Conservation (phyloP, 192 early-diverging fungal species). For the Gamsiella multidivaricata region DNA sequence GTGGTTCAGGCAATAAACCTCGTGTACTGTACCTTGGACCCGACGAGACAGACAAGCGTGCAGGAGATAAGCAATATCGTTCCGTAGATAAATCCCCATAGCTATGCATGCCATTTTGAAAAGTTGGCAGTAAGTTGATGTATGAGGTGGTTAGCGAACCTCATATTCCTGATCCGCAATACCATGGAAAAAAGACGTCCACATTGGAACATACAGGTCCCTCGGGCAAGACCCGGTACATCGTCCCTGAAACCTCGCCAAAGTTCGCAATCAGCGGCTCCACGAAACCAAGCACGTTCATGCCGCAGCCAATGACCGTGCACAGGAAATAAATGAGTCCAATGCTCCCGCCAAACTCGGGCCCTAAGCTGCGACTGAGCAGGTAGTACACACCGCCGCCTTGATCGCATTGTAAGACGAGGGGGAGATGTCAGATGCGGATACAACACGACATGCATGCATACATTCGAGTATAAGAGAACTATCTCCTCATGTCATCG, state of each 20-base stretch:
- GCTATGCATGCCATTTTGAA: slow-evolving; percentile 4
- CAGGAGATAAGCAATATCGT: slow-evolving; percentile 65
- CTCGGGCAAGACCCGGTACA: slow-evolving; percentile 65
- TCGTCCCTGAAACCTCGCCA: slow-evolving; percentile 62
- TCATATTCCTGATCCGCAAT: not conserved
- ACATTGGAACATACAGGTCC: slow-evolving; percentile 36
- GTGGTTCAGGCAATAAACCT: not conserved
- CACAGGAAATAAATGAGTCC: slow-evolving; percentile 73
- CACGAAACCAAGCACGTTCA: slow-evolving; percentile 74
- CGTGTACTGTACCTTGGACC: slow-evolving; percentile 59
- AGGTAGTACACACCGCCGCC: slow-evolving; percentile 79
- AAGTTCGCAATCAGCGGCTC: slow-evolving; percentile 74
- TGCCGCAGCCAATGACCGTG: slow-evolving; percentile 66
- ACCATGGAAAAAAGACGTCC: not conserved
- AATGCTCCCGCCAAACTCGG: slow-evolving; percentile 80
- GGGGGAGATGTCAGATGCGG: not conserved
- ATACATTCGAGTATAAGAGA: not conserved
- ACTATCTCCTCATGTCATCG: not conserved
- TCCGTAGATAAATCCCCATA: slow-evolving; percentile 68
- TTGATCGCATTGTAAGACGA: slow-evolving; percentile 22
- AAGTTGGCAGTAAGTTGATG: too few species aligned
- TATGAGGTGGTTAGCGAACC: not conserved
- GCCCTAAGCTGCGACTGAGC: slow-evolving; percentile 71
- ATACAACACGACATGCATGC: too few species aligned
- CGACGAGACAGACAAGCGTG: slow-evolving; percentile 65